A percentile compares a stretch with the other conserved stretches of the same genome.
These are phyloP conservation scores for Ilyonectria robusta DNA, from an alignment of 2,329 filamentous ascomycete species.

Conservation along the genomic window DNA sequence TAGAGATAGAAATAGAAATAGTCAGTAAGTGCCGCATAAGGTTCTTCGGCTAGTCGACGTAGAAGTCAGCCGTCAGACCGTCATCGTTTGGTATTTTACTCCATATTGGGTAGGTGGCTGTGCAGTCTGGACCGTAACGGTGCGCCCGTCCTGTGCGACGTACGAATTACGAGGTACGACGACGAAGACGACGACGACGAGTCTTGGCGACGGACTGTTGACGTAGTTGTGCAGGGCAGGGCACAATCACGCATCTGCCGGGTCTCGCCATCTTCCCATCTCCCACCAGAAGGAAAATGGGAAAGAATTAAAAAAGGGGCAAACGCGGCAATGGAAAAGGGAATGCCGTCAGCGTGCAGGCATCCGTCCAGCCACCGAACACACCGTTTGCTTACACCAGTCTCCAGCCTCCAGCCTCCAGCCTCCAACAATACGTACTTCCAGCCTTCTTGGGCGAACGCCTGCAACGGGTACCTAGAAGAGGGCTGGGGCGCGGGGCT, in stretches of 20 bases:
- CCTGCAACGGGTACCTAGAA: neutral
- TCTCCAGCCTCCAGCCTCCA: constrained; percentile 16
- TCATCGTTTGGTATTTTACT: constrained; percentile 9
- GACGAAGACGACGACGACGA: neutral
- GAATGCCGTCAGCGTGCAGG: constrained; percentile 16
- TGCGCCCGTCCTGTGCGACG: neutral
- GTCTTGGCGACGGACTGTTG: constrained; percentile 6
- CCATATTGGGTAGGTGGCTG: constrained; percentile 11
- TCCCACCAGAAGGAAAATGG: neutral
- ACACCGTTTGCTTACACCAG: constrained; percentile 5
- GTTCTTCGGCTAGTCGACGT: neutral
- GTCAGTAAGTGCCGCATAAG: constrained; percentile 1
- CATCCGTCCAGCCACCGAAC: constrained; percentile 18
- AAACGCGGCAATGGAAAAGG: neutral
- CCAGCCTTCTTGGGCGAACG: neutral
- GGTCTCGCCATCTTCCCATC: neutral
- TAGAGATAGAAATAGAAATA: constrained; percentile 8
- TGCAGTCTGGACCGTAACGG: constrained; percentile 10
- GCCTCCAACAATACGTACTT: constrained; percentile 7
- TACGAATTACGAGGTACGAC: constrained; percentile 11
- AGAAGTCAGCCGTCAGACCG: neutral
- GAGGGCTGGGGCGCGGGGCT: constrained; percentile 23
- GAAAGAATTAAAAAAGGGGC: neutral
- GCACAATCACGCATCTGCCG: neutral
- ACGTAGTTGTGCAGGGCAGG: constrained; percentile 4